Percentiles rank a stretch among this genome's conserved stretches.
Conservation (phyloP, 1,284 basidiomycete genomes). For the Meira nashicola region DNA sequence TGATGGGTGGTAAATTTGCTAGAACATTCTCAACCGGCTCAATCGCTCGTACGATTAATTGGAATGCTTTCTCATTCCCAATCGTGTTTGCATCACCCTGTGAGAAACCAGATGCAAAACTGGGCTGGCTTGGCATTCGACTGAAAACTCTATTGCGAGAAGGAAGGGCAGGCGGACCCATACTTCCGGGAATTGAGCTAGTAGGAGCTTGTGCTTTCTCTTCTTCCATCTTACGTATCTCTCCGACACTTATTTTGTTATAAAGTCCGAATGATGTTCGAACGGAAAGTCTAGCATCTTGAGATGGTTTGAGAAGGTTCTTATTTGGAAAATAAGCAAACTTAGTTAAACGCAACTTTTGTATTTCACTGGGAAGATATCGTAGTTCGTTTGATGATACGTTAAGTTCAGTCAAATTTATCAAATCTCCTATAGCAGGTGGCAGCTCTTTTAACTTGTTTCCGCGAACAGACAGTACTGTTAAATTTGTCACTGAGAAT, state of each 20-base stretch:
- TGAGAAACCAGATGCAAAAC: too few species aligned
- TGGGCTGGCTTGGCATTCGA: too few species aligned
- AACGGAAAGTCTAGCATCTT: conserved; percentile 16
- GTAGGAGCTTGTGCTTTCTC: not conserved
- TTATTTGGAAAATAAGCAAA: conserved; percentile 44
- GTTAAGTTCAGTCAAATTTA: conserved; percentile 42
- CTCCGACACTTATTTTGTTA: not conserved
- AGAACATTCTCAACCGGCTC: not conserved
- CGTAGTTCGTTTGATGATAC: conserved; percentile 38
- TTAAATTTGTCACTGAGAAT: conserved; percentile 44
- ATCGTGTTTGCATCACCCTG: too few species aligned
- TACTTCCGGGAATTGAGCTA: not conserved
- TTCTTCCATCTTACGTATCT: not conserved
- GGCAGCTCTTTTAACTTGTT: conserved; percentile 44
- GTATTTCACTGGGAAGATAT: conserved; percentile 45
- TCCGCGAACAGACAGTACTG: conserved; percentile 45
- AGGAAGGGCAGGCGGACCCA: conserved; percentile 3
- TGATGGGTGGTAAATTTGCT: conserved; percentile 23
- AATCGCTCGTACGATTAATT: not conserved
- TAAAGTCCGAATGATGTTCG: not conserved
- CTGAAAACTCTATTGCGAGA: not conserved
- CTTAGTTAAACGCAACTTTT: conserved; percentile 37
- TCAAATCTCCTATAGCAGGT: conserved; percentile 42
- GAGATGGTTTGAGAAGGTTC: conserved; percentile 32
- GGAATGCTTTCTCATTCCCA: too few species aligned